Conservation (phyloP, 495 filamentous ascomycete genomes). For the Penicillium ucsense region DNA sequence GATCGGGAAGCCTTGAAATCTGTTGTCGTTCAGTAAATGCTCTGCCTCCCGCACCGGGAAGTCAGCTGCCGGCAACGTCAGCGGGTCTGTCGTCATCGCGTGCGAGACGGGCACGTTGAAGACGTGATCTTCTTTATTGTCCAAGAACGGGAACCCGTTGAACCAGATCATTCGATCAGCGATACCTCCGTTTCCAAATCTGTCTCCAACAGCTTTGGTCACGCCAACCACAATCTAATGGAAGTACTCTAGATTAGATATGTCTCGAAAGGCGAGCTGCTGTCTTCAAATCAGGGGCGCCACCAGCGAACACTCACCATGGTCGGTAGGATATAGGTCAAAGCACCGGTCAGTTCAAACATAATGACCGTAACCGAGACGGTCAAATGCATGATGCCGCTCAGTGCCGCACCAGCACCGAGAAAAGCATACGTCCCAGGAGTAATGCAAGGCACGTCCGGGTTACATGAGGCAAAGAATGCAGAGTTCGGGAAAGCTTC, state of each 20-base stretch:
- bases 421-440: constrained; percentile 94
- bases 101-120: constrained; percentile 92
- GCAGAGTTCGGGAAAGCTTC: constrained; percentile 69
- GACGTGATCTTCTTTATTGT: constrained; percentile 96
- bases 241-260: too few species aligned
- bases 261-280: constrained; percentile 9
- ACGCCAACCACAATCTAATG: constrained; percentile 82
- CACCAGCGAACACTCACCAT: constrained; percentile 48
- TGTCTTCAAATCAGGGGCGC: background rate
- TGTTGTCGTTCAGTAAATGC: constrained; percentile 64
- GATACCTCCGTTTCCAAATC: constrained; percentile 91
- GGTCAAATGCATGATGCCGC: constrained; percentile 96
- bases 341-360: constrained; percentile 91
- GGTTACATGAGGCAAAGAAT: constrained; percentile 81
- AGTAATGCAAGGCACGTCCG: constrained; percentile 93
- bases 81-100: constrained; percentile 72
- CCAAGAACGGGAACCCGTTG: constrained; percentile 93
- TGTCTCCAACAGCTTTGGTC: constrained; percentile 86
- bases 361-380: constrained; percentile 96
- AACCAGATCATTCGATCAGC: constrained; percentile 99
- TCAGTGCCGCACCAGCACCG: constrained; percentile 88
- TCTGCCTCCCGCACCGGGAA: constrained; percentile 67
- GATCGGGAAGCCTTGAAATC: constrained; percentile 92
- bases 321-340: constrained; percentile 92
- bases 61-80: constrained; percentile 66